Conservation (phyloP, 2,329 filamentous ascomycete species). For the Talaromyces marneffei region DNA sequence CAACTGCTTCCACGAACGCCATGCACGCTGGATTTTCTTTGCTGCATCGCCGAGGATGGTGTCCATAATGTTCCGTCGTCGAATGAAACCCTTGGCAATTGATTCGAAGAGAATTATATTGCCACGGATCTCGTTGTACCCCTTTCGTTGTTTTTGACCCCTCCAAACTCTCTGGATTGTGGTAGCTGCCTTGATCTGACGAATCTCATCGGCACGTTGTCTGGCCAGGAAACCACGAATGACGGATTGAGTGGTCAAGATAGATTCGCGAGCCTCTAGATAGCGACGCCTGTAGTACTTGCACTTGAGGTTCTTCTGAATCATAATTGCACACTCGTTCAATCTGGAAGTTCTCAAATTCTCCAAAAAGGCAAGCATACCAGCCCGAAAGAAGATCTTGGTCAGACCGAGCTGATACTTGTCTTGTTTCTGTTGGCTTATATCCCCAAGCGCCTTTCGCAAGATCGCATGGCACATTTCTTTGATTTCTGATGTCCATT, state of each 20-base stretch:
- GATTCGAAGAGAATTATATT: constrained; percentile 87
- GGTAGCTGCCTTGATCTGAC: constrained; percentile 79
- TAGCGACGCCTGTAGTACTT: constrained; percentile 94
- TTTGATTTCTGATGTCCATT: constrained; percentile 91
- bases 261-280: constrained; percentile 74
- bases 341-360: constrained; percentile 84
- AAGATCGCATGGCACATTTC: constrained; percentile 92
- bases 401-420: constrained; percentile 97
- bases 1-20: constrained; percentile 74
- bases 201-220: constrained; percentile 69
- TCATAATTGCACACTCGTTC: constrained; percentile 93
- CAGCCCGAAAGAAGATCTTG: constrained; percentile 98
- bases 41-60: constrained; percentile 89
- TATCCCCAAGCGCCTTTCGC: constrained; percentile 75
- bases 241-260: constrained; percentile 73
- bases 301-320: constrained; percentile 94
- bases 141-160: constrained; percentile 81
- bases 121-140: constrained; percentile 69
- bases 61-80: constrained; percentile 87
- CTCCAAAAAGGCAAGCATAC: constrained; percentile 97
- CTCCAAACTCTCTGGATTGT: constrained; percentile 95
- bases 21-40: constrained; percentile 80
- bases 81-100: constrained; percentile 82
- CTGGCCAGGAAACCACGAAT: constrained; percentile 73
- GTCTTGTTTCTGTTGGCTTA: constrained; percentile 67